Base-by-base conservation (phyloP, 2,329 filamentous ascomycete species). In the Elsinoe arachidis region DNA sequence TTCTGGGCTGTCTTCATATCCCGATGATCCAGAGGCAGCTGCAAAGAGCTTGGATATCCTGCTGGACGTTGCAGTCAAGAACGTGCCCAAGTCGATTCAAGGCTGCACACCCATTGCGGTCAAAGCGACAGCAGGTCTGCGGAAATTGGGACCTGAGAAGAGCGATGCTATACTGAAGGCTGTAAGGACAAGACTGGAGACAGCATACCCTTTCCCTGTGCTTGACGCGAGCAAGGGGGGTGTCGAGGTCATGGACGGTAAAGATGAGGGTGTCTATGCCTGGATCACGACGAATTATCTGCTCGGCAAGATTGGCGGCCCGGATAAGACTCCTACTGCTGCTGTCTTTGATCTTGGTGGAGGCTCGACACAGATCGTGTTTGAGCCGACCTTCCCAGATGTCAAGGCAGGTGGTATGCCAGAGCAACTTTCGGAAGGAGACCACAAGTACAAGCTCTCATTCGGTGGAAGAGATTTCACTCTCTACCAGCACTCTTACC, bases 201-300 rank as follows among this genome's bases (percentile, higher is more conserved):
- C 84, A 19, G 81, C 84, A 59, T 99, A 95, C 68, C 93, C 93
- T 11, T 99, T 99, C 81, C 90, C 93, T 0, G 88, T 99, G 41
- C 87, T 99, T 57, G 86, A 88, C 11, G 80, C 84, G 62, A 88
- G 90, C 66, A 85, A 92, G 64, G 84, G 88, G 57, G 93, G 95
- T 58, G 90, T 99, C 26, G 83, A 90, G 61, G 95, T 99, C 71
- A 99, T 99, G 93, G 91, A 96, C 66, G 93, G 93, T 61, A 90
- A 88, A 53, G 88, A 96, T 68, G 93, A 99, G 76, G 93, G 93
- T 69, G 92, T 99, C 30, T 99, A 95, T 69, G 95, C 93, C 55
- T 99, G 93, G 93, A 95, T 99, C 71, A 99, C 93, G 5, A 93
- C 90, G 63, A 99, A 99, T 79, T 99, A 99, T 74, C 86, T 99